These are phyloP conservation scores for Leccinum arenicola DNA, from an alignment of 768 basidiomycete species.

Conservation along the genomic window DNA sequence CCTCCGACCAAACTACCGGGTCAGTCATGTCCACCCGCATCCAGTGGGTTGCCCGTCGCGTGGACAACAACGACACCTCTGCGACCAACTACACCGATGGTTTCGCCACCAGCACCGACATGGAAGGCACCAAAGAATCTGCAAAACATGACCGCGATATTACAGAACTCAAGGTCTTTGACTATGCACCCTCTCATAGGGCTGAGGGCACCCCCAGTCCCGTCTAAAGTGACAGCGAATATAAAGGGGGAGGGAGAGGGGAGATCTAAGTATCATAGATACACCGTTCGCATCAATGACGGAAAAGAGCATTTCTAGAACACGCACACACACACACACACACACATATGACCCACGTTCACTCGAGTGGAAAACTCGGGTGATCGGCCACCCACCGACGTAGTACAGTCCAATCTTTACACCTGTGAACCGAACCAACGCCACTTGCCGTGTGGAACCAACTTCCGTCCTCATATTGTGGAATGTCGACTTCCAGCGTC, in stretches of 20 bases:
- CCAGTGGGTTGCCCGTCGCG: conserved; percentile 19
- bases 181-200: not conserved
- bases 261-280: not conserved
- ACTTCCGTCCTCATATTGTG: conserved; percentile 21
- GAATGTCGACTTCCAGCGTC: conserved; percentile 35
- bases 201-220: not conserved
- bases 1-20: conserved; percentile 22
- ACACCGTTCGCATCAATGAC: not conserved
- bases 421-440: conserved; percentile 30
- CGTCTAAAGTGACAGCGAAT: not conserved
- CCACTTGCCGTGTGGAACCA: conserved; percentile 30
- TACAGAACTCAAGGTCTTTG: not conserved
- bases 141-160: conserved; percentile 1
- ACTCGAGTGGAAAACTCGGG: conserved; percentile 26
- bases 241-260: not conserved
- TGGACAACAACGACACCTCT: conserved; percentile 14
- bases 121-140: conserved; percentile 14
- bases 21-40: conserved; percentile 22
- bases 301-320: not conserved
- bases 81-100: conserved; percentile 22
- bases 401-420: conserved; percentile 34
- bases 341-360: not conserved
- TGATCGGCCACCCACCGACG: conserved; percentile 28
- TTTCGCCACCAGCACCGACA: conserved; percentile 15
- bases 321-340: not conserved